Evolutionary conservation across 2,329 filamentous ascomycete species (phyloP), one percentile per base, ranked within the genome.

Genomic region (Aspergillus nomiae): DNA sequence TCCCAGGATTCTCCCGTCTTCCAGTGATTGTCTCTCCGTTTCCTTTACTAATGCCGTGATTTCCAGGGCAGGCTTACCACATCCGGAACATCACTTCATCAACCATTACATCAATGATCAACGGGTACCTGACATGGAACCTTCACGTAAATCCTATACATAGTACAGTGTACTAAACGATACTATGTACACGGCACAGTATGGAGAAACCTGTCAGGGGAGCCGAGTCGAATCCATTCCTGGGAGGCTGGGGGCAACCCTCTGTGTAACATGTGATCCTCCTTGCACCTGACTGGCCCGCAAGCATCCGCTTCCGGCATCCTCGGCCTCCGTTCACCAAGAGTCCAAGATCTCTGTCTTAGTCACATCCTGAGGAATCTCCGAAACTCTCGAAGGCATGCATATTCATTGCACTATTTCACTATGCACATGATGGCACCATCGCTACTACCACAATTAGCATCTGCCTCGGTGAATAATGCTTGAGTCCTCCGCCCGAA

Each of bases 181-280:
- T 26, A 26, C 26, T 26, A 26, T 28, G 26, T 19, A 19, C 24
- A 21, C n/a, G 7, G 21, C 24, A 21, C n/a, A 19, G 21, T 26
- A 11, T 5, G 24, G 12, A 24, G 21, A 24, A 24, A 16, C 41
- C 46, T 50, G 46, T 50, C 46, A 50, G 46, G 46, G 46, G 46
- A 24, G 16, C 26, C 26, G 26, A 50, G 3, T 14, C 24, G 16
- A 28, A 28, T n/a, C 48, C 12, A 28, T 28, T 19, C 46, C 24
- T 28, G 9, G 26, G 5, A 9, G 14, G 21, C 28, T 51, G 21
- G 24, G 14, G 1, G 4, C 1, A 28, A 12, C 19, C 8, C 24
- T n/a, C n/a, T 7, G 51, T 54, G 51, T 36, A 54, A 54, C 51
- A 54, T 54, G 51, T 54, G 51, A 54, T 26, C 16, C 30, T 14